These are phyloP conservation scores for Rutstroemia sydowiana DNA, from an alignment of 2,329 filamentous ascomycete genomes.

Conservation along the genomic window DNA sequence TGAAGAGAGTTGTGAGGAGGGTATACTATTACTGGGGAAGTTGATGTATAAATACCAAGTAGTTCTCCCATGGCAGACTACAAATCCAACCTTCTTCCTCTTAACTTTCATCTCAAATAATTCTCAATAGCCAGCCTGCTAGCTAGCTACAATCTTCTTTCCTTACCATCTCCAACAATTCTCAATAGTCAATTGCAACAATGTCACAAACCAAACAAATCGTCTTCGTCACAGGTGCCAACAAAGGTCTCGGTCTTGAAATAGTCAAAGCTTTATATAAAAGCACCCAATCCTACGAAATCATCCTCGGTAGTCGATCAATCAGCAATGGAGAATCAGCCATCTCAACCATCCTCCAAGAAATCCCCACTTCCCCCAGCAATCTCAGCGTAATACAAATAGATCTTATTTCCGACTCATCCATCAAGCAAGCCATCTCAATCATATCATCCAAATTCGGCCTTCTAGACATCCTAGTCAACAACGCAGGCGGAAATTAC, in stretches of 20 bases:
- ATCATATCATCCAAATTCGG: slow-evolving; percentile 25
- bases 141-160: no score
- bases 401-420: slow-evolving; percentile 30
- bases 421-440: slow-evolving; percentile 28
- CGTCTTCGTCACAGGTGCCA: slow-evolving; percentile 35
- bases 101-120: no score
- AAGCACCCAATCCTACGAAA: slow-evolving; percentile 16
- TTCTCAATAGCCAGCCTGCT: no score
- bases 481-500: slow-evolving; percentile 32
- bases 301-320: slow-evolving; percentile 38
- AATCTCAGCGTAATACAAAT: slow-evolving; percentile 23
- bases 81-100: no score
- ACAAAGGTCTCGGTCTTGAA: slow-evolving; percentile 35
- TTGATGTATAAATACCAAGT: no score
- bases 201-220: no score
- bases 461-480: slow-evolving; percentile 32
- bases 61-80: no score
- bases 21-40: no score
- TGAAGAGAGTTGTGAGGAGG: no score
- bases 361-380: slow-evolving; percentile 30
- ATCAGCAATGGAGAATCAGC: slow-evolving; percentile 36
- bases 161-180: no score
- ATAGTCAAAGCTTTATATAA: slow-evolving; percentile 22
- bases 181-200: no score
- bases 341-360: slow-evolving; percentile 26